Evolutionary conservation across 768 basidiomycete species (phyloP), one percentile per base, ranked within the genome.

Genomic region (Auriscalpium microsporum): DNA sequence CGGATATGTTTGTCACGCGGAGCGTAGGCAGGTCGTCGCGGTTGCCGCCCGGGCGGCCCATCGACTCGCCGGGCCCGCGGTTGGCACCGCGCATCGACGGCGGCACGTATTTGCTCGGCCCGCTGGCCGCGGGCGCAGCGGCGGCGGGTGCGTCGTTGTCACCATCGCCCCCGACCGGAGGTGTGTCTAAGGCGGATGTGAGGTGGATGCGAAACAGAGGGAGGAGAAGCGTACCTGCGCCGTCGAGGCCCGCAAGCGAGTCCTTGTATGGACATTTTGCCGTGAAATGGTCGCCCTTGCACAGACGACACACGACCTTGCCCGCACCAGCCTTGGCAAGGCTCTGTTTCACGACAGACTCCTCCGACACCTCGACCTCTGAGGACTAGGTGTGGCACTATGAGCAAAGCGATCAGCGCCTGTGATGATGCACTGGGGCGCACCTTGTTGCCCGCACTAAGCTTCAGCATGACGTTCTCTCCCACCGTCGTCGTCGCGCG

Each of bases 211-310:
- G n/a, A 34, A 17, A 8, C 33, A 10, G 11, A 10, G 11, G 33
- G 1, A 1, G 8, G n/a, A 37, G 10, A 7, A 50, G 68, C 74
- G 52, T 64, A 79, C 84, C 84, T 5, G 73, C 72, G 11, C 75
- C 76, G 34, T 79, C 89, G 48, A 93, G 75, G 4, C 82, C 87
- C 10, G 84, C 86, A 13, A 99, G 80, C 9, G 89, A 87, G 64
- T 97, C 94, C 73, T 94, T 96, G 80, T 94, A 94, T 7, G 96
- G 96, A 79, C 96, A 98, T 71, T 94, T 94, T 59, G 94, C 89
- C 13, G 96, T 99, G 72, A 94, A 98, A 74, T 98, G 96, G 60
- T 88, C 89, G 52, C 95, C 96, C 68, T 95, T 91, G 75, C 96
- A 98, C 54, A 96, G 74, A 60, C 96, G 81, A 78, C 96, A 99